These are phyloP conservation scores for Phtheirospermum japonicum DNA, from an alignment of 257 asterid species.

Conservation along the genomic window DNA sequence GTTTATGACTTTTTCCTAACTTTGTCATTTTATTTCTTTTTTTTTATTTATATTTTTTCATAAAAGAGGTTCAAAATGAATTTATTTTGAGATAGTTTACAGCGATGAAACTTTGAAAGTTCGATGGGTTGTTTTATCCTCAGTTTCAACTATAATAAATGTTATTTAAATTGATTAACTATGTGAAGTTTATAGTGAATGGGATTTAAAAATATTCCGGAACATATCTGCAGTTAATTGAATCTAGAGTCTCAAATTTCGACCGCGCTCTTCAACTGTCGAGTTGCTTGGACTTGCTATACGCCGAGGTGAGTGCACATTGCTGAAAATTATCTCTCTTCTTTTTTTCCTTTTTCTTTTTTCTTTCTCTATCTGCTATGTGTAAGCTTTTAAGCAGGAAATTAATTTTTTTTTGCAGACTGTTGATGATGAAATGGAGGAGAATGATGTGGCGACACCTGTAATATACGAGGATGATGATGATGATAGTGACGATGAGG, in stretches of 20 bases:
- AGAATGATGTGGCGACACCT: conserved; percentile 41
- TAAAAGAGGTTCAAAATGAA: neutral
- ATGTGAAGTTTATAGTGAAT: neutral
- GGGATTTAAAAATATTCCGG: neutral
- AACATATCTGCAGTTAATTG: conserved; percentile 62
- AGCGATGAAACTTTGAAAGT: neutral
- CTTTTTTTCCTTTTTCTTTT: too few species aligned
- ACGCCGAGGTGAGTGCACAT: conserved; percentile 58
- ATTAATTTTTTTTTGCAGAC: conserved; percentile 35
- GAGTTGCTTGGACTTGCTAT: conserved; percentile 69
- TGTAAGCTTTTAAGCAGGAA: neutral
- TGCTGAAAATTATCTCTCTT: conserved; percentile 8
- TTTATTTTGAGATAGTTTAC: neutral
- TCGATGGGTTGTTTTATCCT: neutral
- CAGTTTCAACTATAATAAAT: neutral
- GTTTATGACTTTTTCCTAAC: neutral
- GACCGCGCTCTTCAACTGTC: conserved; percentile 60
- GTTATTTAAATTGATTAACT: neutral
- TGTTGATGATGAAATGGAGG: conserved; percentile 55
- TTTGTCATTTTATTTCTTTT: too few species aligned
- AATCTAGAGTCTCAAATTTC: conserved; percentile 78
- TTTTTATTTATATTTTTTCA: too few species aligned
- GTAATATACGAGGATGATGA: conserved; percentile 54
- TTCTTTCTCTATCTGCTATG: neutral
- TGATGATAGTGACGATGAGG: conserved; percentile 57